Evolutionary conservation across 169 alveolate genomes (phyloP).

Genomic region (Babesia divergens): DNA sequence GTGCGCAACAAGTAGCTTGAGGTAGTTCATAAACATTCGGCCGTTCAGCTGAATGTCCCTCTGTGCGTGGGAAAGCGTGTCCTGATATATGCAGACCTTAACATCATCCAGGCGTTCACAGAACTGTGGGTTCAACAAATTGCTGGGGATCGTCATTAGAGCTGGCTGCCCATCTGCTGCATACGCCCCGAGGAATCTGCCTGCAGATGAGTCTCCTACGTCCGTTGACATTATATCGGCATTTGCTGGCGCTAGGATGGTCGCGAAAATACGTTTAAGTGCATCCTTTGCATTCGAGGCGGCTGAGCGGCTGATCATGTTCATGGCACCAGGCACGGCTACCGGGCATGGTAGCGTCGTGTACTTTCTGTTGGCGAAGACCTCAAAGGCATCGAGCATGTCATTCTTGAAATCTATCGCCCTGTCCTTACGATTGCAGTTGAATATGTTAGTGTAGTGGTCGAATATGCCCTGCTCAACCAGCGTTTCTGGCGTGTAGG

Average conservation of each 20-base stretch:
- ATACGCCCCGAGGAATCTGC: constrained; percentile 1
- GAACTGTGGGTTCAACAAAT: constrained; percentile 28
- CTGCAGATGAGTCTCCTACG: not conserved
- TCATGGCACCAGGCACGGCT: not conserved
- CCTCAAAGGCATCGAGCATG: constrained; percentile 59
- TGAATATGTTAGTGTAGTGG: constrained; percentile 43
- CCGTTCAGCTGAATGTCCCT: constrained; percentile 31
- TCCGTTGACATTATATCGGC: constrained; percentile 13
- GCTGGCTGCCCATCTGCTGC: not conserved
- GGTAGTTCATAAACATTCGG: constrained; percentile 45
- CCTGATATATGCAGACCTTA: constrained; percentile 45
- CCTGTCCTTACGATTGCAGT: constrained; percentile 12
- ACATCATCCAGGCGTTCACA: constrained; percentile 48
- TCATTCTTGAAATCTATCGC: constrained; percentile 29
- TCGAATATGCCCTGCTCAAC: constrained; percentile 64
- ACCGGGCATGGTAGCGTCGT: constrained; percentile 53
- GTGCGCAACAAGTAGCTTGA: constrained; percentile 24
- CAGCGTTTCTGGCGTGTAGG: constrained; percentile 53
- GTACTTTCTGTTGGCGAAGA: constrained; percentile 52
- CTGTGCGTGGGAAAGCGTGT: constrained; percentile 34
- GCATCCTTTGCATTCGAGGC: constrained; percentile 24
- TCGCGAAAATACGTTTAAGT: constrained; percentile 32
- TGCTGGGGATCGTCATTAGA: constrained; percentile 11
- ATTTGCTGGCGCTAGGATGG: constrained; percentile 29
- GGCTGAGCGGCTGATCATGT: not conserved